These are phyloP conservation scores for Fusarium continuum DNA, from an alignment of 2,329 filamentous ascomycete genomes.

Conservation along the genomic window DNA sequence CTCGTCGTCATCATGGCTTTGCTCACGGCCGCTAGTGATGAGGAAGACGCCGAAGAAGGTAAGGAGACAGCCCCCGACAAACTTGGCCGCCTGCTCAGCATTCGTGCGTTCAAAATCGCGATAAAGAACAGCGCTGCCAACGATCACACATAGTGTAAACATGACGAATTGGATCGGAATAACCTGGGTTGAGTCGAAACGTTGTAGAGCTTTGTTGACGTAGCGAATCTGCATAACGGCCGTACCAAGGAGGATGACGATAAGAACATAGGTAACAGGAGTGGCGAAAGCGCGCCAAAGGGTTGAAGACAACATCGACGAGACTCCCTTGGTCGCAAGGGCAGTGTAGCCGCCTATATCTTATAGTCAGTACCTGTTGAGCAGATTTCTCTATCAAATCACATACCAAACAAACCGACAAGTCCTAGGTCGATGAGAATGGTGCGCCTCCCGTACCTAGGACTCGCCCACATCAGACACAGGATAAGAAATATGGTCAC, in stretches of 20 bases:
- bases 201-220: slow-evolving; percentile 85
- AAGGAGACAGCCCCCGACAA: slow-evolving; percentile 87
- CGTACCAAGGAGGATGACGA: slow-evolving; percentile 80
- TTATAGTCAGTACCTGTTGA: slow-evolving; percentile 11
- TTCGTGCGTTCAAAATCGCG: slow-evolving; percentile 91
- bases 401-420: slow-evolving; percentile 88
- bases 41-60: slow-evolving; percentile 98
- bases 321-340: slow-evolving; percentile 93
- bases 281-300: slow-evolving; percentile 90
- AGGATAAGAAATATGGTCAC: slow-evolving; percentile 79
- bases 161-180: slow-evolving; percentile 98
- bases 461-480: slow-evolving; percentile 82
- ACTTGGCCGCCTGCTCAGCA: slow-evolving; percentile 78
- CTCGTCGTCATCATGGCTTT: slow-evolving; percentile 66
- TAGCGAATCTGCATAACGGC: slow-evolving; percentile 98
- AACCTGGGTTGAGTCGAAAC: slow-evolving; percentile 96
- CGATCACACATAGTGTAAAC: slow-evolving; percentile 94
- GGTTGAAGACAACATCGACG: slow-evolving; percentile 91
- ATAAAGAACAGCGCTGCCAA: slow-evolving; percentile 92
- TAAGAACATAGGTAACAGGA: slow-evolving; percentile 88
- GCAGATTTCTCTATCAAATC: background rate
- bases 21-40: slow-evolving; percentile 84
- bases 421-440: slow-evolving; percentile 93
- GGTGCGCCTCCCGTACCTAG: slow-evolving; percentile 81
- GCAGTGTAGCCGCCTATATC: slow-evolving; percentile 88